Evolutionary conservation across 169 alveolate genomes (phyloP), one percentile per base, ranked within the genome.

Genomic region (Besnoitia besnoiti): DNA sequence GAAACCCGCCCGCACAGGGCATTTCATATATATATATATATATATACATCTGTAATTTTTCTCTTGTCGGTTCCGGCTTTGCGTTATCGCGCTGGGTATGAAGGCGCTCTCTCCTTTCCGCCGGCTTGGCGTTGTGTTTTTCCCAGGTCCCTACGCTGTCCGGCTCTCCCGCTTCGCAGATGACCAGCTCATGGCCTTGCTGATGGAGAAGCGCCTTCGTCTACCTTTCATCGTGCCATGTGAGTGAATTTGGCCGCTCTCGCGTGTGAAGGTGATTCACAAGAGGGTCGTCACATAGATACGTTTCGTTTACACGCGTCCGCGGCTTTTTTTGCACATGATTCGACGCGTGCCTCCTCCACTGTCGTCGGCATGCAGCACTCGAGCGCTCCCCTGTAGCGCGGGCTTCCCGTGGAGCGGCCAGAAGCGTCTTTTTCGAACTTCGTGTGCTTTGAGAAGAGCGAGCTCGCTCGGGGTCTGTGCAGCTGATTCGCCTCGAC

Each of bases 81-180:
- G n/a, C n/a, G n/a, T n/a, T n/a, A n/a, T n/a, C n/a, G n/a, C n/a
- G n/a, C n/a, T n/a, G n/a, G n/a, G n/a, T n/a, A n/a, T n/a, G n/a
- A 49, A 49, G 14, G 55, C 55, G 55, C 55, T 49, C 14, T 55
- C 24, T 19, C 33, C 67, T 55, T 55, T 16, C 30, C 24, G 12
- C 24, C 24, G 33, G 30, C 27, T 55, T 16, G 30, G 67, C 67
- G 67, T 39, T 59, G 39, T 55, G 21, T 33, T 21, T 46, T 8
- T 21, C 35, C 37, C 85, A 88, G 92, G 33, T 5, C 92, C 92
- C 37, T 88, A 42, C 85, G 47, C 35, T 4, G 75, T 88, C 47
- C 92, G 67, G 3, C 75, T 88, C 21, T 61, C 85, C 42, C 85
- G 92, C 8, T 88, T 88, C 47, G 92, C 85, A 5, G 92, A 88